phyloP scores from a whole-genome alignment of 441 rosid genomes.

The Erodium trifolium region DNA sequence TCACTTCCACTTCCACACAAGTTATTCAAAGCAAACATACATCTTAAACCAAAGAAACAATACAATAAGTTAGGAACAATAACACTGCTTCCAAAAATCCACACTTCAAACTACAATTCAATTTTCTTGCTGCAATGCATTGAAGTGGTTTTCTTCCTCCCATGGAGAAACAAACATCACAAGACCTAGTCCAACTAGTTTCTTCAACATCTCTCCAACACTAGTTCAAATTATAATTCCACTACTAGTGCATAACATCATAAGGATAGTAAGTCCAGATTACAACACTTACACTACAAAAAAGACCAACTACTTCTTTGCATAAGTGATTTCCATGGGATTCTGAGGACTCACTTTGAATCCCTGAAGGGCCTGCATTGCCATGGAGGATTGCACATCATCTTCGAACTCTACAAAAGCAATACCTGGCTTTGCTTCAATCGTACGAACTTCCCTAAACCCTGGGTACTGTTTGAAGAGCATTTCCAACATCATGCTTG shows the following conservation, averaged over 20 bases:
- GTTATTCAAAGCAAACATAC: no score
- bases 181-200: background rate
- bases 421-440: conserved; percentile 84
- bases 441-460: conserved; percentile 87
- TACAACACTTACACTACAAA: background rate
- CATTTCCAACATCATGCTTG: conserved; percentile 71
- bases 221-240: background rate
- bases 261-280: background rate
- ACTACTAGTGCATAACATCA: background rate
- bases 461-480: conserved; percentile 82
- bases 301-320: conserved; percentile 15
- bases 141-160: background rate
- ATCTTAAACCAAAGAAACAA: no score
- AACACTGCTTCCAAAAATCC: no score
- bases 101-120: no score
- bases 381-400: conserved; percentile 80
- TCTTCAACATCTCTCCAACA: background rate
- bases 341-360: conserved; percentile 82
- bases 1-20: no score
- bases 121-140: no score
- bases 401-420: conserved; percentile 91
- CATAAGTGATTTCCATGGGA: conserved; percentile 46
- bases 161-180: background rate
- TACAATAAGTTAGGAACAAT: no score
- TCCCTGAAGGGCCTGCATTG: conserved; percentile 87